These are phyloP conservation scores for Seminavis robusta DNA, from an alignment of 108 stramenopile species.

Conservation along the genomic window DNA sequence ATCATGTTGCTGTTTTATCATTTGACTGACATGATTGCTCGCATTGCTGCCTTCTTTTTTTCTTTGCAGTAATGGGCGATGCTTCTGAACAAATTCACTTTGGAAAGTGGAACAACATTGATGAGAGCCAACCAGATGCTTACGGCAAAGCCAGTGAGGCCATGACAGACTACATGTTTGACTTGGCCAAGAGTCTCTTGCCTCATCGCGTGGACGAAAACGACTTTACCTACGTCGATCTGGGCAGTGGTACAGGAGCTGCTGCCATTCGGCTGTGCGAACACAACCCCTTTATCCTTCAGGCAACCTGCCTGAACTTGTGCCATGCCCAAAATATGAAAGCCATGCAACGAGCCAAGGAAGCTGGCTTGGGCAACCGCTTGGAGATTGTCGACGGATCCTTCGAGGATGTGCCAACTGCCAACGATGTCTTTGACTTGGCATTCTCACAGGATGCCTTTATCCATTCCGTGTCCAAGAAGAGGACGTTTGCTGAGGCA, in stretches of 20 bases:
- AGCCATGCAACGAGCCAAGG: slow-evolving; percentile 6
- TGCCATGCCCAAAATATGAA: slow-evolving; percentile 28
- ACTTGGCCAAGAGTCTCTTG: slow-evolving; percentile 11
- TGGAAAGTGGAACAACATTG: slow-evolving; percentile 37
- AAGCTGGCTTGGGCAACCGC: slow-evolving; percentile 8
- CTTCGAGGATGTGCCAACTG: slow-evolving; percentile 17
- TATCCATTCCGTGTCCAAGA: slow-evolving; percentile 46
- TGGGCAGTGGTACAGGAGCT: slow-evolving; percentile 32
- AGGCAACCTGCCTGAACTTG: slow-evolving; percentile 27
- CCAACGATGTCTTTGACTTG: slow-evolving; percentile 41
- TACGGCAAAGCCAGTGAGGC: slow-evolving; percentile 31
- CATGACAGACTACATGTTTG: slow-evolving; percentile 45
- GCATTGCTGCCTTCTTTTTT: slow-evolving; percentile 5
- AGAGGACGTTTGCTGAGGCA: slow-evolving; percentile 40
- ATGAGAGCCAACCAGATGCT: slow-evolving; percentile 20
- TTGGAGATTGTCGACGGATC: slow-evolving; percentile 22
- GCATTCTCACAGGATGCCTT: slow-evolving; percentile 60
- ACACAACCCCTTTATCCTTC: neutral
- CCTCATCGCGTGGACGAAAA: slow-evolving; percentile 13
- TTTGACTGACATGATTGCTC: slow-evolving; percentile 18
- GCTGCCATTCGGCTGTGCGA: slow-evolving; percentile 23
- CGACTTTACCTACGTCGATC: slow-evolving; percentile 23
- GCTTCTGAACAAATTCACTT: slow-evolving; percentile 32
- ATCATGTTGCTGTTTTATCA: too few relatives aligned
- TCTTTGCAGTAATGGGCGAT: too few relatives aligned